Base-by-base conservation (phyloP, 2,329 filamentous ascomycete genomes). In the Talaromyces sp. region DNA sequence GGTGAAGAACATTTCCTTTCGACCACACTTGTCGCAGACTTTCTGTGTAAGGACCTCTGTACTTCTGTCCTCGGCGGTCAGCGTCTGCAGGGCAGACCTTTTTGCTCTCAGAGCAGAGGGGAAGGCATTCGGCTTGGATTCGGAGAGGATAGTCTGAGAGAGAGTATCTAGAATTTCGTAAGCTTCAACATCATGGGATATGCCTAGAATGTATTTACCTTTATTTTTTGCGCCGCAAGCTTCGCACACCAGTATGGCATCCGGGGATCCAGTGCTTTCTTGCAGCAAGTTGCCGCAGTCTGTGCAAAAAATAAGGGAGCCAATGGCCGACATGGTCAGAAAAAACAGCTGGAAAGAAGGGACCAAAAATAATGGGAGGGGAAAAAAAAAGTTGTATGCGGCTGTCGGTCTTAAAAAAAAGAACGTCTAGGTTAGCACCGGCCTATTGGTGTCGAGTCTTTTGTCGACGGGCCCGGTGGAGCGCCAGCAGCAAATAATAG, bases 201-300 rank as follows among this genome's bases (percentile, higher is more conserved):
- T 54, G 8, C 18, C 27, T 53, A 8, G 10, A 14, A 56, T 16
- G 60, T 52, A 16, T 68, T 57, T 69, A 96, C 92, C 92, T 87
- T 86, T 88, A 73, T 94, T 96, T 71, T 90, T 85, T 47, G 90
- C 86, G 65, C 90, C 91, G 75, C 94, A 98, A 74, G 93, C 89
- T 70, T 91, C 89, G 82, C 94, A 99, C 66, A 84, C 83, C 62
- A 98, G 79, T 61, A 90, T 84, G 61, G 89, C 89, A 72, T 92
- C 90, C 68, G 86, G 83, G 63, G 87, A 88, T 64, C 90, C 91
- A 65, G 89, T 89, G 54, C 90, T 92, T 58, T 89, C 85, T 59
- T 95, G 92, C 47, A 98, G 82, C 3, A 97, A 83, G 74, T 96
- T 96, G 64, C 94, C 94, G 76, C 94, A 98, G 74, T 93, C 91